These are phyloP conservation scores for Albophoma yamanashiensis DNA, from an alignment of 2,329 filamentous ascomycete species.

Conservation along the genomic window DNA sequence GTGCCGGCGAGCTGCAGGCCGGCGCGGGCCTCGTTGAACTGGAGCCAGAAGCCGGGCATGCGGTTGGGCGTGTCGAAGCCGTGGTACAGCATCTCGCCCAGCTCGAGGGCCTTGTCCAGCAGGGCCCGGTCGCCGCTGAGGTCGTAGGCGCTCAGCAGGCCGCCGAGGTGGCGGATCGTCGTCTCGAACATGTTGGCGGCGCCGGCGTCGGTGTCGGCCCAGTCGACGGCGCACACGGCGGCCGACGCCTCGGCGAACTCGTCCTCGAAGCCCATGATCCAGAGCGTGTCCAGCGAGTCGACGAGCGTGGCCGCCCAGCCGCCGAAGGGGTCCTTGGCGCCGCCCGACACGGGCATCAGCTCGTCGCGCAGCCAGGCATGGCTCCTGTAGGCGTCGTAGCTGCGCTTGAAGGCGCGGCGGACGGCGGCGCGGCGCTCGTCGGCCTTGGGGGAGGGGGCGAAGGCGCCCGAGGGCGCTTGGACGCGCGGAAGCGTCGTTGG, in stretches of 20 bases:
- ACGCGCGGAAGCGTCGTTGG: slow-evolving; percentile 16
- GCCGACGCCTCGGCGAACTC: slow-evolving; percentile 45
- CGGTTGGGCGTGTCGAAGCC: slow-evolving; percentile 45
- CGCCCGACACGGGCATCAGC: slow-evolving; percentile 35
- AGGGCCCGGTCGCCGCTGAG: slow-evolving; percentile 33
- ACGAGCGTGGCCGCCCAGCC: slow-evolving; percentile 50
- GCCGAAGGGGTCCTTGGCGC: slow-evolving; percentile 36
- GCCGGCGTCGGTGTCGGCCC: slow-evolving; percentile 29
- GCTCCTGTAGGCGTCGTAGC: slow-evolving; percentile 40
- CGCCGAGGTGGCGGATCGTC: slow-evolving; percentile 42
- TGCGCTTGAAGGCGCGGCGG: slow-evolving; percentile 27
- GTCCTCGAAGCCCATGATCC: slow-evolving; percentile 48
- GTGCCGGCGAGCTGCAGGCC: slow-evolving; percentile 36
- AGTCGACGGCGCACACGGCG: slow-evolving; percentile 39
- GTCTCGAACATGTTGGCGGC: slow-evolving; percentile 44
- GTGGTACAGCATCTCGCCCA: slow-evolving; percentile 43
- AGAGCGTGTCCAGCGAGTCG: slow-evolving; percentile 50
- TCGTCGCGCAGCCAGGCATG: slow-evolving; percentile 45
- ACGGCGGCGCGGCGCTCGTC: slow-evolving; percentile 26
- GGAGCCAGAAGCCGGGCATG: slow-evolving; percentile 35
- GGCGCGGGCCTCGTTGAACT: slow-evolving; percentile 31
- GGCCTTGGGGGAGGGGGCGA: slow-evolving; percentile 6
- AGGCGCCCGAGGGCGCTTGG: slow-evolving; percentile 16
- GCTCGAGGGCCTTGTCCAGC: slow-evolving; percentile 36
- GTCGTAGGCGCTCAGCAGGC: slow-evolving; percentile 39